Conservation (phyloP, 495 filamentous ascomycete species). For the Xylaria telfairii region DNA sequence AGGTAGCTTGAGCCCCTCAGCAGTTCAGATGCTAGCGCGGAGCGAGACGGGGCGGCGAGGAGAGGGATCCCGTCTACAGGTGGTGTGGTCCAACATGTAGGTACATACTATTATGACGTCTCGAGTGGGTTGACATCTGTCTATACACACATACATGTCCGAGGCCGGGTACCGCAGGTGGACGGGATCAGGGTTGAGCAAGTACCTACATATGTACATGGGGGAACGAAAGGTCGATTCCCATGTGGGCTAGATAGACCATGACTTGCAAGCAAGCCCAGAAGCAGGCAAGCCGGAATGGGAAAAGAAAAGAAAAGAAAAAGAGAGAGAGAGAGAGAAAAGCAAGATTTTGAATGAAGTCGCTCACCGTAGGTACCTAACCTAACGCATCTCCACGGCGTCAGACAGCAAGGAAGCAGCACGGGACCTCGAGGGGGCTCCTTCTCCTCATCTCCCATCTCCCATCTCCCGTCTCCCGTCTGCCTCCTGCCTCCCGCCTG, state of each 20-base stretch:
- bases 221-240: not conserved
- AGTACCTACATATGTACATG: too few species aligned
- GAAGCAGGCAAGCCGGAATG: not conserved
- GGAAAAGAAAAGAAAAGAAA: not conserved
- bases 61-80: not conserved
- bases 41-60: slow-evolving; percentile 1
- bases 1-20: slow-evolving; percentile 10
- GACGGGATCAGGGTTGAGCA: not conserved
- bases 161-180: not conserved
- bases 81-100: not conserved
- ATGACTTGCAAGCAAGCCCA: not conserved
- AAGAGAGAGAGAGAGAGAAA: slow-evolving; percentile 22
- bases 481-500: not conserved
- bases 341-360: slow-evolving; percentile 28
- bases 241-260: slow-evolving; percentile 25
- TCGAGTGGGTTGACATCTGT: not conserved
- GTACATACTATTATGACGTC: slow-evolving; percentile 4
- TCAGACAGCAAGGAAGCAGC: slow-evolving; percentile 5
- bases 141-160: too few species aligned
- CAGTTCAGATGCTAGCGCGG: not conserved
- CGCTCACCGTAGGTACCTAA: slow-evolving; percentile 4
- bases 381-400: slow-evolving; percentile 13
- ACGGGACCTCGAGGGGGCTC: not conserved
- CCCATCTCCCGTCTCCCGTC: too few species aligned
- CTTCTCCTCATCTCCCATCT: not conserved